Base-by-base conservation (phyloP, 768 basidiomycete species). In the Collybia sordida region DNA sequence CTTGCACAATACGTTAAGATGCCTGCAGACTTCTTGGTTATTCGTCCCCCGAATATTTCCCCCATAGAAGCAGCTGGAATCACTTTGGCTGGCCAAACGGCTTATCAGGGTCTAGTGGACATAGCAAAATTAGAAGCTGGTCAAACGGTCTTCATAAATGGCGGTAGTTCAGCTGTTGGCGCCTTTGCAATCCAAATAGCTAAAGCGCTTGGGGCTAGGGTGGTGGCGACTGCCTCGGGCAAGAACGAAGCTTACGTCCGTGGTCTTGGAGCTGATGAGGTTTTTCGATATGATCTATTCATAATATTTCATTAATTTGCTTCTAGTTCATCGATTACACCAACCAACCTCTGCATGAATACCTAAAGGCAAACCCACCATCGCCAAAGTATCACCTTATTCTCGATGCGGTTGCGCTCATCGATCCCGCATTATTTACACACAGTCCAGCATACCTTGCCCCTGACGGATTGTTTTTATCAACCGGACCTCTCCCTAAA, bases 131-230 rank as follows among this genome's bases (percentile, higher is more conserved):
- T 87, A n/a, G 77, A 86, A 59, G 58, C 69, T 19, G 82, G 79
- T 1, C 82, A 84, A 57, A 73, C 74, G 1, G 68, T 91, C 3
- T 78, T 90, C 55, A 70, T 92, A 58, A 84, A 87, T 49, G 88
- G 88, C 0, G 89, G 86, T 3, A 84, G 82, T 44, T 80, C 84
- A 1, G 67, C 81, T 11, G 85, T 89, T 1, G 89, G 88, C 3
- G 68, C 74, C n/a, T 78, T 78, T 55, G 88, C 85, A 1, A 85
- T 90, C 42, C 86, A 90, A 62, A 61, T 90, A 8, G 86, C 88
- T 6, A 90, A 89, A 59, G 74, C 79, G 0, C 72, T 70, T 52
- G 85, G 85, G 3, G 80, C 80, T 47, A 69, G 63, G 44, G 86
- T 90, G 4, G 69, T 78, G 2, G 79, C 80, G 0, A 80, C 75